Evolutionary conservation across 805 yeast genomes (phyloP), one percentile per base, ranked within the genome.

Genomic region (Isabelozyma gotoi): DNA sequence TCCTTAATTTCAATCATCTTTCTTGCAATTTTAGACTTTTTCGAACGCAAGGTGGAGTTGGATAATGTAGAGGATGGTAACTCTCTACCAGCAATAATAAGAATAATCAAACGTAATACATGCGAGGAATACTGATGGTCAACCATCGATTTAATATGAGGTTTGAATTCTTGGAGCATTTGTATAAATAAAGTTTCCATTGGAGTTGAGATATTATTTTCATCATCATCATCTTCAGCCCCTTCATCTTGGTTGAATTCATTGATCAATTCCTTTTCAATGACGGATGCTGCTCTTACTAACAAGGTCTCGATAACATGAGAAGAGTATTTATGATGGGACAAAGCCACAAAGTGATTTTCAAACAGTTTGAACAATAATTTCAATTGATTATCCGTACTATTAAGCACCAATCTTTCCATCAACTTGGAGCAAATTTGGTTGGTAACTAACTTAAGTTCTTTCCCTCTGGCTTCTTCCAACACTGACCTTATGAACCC

Each of bases 341-440:
- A 78, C 50, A 91, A 72, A 16, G 84, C 80, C n/a, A 77, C 80
- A 52, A 88, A 85, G 50, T 85, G 85, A n/a, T 86, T 88, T 34
- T 73, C 73, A 56, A 90, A 86, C 1, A 83, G 79, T 46, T 74
- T 76, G 62, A 84, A 86, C 0, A 91, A 59, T 24, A 72, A 69
- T 53, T 82, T 82, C 46, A 89, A 63, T 60, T 89, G 95, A 10
- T 65, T 69, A 47, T 81, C 84, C 19, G 76, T 73, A 12, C 91
- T 84, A 15, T 72, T 67, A 34, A 87, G 65, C n/a, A 92, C 77
- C 47, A 92, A 68, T 58, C 99, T 75, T 65, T 92, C 99, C 73
- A 94, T 76, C 45, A 94, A 73, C 61, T 92, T 92, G 18, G 98
- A 92, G 63, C 97, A 90, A 44, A 92, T 89, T 59, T 91, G 97